These are phyloP conservation scores for Daldinia concentrica DNA, from an alignment of 495 filamentous ascomycete species.

Conservation along the genomic window DNA sequence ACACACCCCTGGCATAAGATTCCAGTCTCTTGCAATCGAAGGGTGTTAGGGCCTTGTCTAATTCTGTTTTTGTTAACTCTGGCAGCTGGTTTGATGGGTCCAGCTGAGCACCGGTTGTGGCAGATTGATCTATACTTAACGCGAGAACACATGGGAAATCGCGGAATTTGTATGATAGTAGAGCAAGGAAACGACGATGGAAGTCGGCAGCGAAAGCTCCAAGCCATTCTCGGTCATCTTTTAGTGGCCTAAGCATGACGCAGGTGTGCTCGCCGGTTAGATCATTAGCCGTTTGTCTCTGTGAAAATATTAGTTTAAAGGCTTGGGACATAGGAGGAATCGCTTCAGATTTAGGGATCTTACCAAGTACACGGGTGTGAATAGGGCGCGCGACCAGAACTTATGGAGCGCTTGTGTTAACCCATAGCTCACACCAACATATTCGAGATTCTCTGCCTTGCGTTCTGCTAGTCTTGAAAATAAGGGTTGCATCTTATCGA, in stretches of 20 bases:
- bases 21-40: conserved; percentile 95
- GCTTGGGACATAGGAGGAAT: neutral
- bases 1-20: conserved; percentile 92
- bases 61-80: conserved; percentile 71
- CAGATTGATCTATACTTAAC: conserved; percentile 87
- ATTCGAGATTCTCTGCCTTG: conserved; percentile 83
- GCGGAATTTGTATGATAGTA: conserved; percentile 92
- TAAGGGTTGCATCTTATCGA: conserved; percentile 88
- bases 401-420: conserved; percentile 89
- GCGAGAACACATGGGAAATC: conserved; percentile 83
- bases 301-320: conserved; percentile 9
- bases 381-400: conserved; percentile 89
- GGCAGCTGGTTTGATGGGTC: conserved; percentile 58
- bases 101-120: conserved; percentile 74
- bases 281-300: conserved; percentile 92
- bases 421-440: conserved; percentile 94
- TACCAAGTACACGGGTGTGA: conserved; percentile 85
- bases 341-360: neutral
- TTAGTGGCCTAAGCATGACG: conserved; percentile 89
- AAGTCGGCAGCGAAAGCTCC: conserved; percentile 92
- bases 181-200: conserved; percentile 85
- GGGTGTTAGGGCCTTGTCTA: conserved; percentile 82
- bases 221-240: conserved; percentile 80
- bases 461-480: conserved; percentile 90
- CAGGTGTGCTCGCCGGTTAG: conserved; percentile 97